Percentiles rank a stretch among this genome's conserved stretches.
Evolutionary conservation across 805 yeast genomes (phyloP).

Genomic region (Wickerhamomyces mucosus): DNA sequence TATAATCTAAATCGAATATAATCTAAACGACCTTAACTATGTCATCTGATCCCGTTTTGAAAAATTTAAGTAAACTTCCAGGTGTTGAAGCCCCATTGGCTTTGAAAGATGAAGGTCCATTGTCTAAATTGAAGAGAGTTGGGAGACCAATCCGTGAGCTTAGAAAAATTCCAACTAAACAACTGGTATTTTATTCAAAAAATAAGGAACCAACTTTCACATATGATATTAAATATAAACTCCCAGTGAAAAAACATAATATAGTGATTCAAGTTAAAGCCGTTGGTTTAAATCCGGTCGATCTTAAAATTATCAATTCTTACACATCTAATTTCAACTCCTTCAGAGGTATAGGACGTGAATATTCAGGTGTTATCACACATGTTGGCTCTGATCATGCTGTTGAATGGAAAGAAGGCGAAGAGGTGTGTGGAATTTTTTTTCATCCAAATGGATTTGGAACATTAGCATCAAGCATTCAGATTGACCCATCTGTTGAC

Average conservation of each 20-base stretch:
- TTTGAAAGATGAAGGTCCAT: constrained; percentile 4
- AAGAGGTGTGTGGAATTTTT: constrained; percentile 53
- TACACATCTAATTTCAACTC: constrained; percentile 42
- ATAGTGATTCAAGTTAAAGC: constrained; percentile 50
- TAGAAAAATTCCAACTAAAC: constrained; percentile 39
- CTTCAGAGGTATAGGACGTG: constrained; percentile 62
- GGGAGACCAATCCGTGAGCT: constrained; percentile 43
- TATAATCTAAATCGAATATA: no score
- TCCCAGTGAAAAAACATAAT: constrained; percentile 38
- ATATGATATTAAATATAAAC: constrained; percentile 40
- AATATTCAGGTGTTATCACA: constrained; percentile 51
- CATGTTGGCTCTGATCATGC: constrained; percentile 41
- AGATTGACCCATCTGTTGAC: constrained; percentile 45
- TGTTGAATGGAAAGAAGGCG: constrained; percentile 41
- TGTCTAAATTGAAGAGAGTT: constrained; percentile 24
- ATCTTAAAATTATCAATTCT: constrained; percentile 48
- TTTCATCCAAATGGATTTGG: constrained; percentile 48
- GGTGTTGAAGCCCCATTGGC: constrained; percentile 8
- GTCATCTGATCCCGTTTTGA: no score
- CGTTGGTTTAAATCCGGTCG: constrained; percentile 59
- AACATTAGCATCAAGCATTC: constrained; percentile 44
- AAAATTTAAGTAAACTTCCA: constrained; percentile 1
- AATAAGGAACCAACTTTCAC: constrained; percentile 32
- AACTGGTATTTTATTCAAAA: constrained; percentile 31
- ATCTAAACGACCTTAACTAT: no score